Evolutionary conservation across 2,329 filamentous ascomycete genomes (phyloP), one percentile per base, ranked within the genome.

Genomic region (Talaromyces sp.): DNA sequence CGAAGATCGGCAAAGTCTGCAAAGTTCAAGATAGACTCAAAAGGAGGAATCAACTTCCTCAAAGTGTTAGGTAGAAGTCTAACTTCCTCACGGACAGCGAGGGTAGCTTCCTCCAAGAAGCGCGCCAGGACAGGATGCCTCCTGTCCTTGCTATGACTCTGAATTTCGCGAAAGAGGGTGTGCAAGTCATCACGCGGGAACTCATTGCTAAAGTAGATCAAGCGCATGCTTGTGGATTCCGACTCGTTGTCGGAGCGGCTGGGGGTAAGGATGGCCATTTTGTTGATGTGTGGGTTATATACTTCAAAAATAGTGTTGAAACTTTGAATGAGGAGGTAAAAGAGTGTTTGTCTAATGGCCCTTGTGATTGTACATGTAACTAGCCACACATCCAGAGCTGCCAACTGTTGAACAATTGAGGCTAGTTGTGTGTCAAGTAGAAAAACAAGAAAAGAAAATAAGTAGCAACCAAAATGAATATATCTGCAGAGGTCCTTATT

Each of bases 101-200:
- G 36, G 1, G 80, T 82, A 11, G 76, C 72, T 36, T 82, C 77
- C 0, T 76, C 64, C 1, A 84, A 54, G 68, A 84, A 84, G 4
- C 61, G 40, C 0, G 80, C 79, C 8, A 84, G 71, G 5, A 76
- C 29, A 0, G 69, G 71, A 69, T 79, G 74, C 2, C 69, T 64
- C 36, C 69, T 74, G 66, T 77, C 75, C 67, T 83, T 83, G 73
- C 77, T 79, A 62, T 77, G 76, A 13, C 65, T 67, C 36, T 78
- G 75, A 8, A 84, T 70, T 3, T 72, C 68, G 7, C 81, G 80
- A 51, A 80, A 73, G 1, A 83, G 67, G 27, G 75, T 69, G 27
- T 73, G 66, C 13, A 83, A 68, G 66, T 84, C 78, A 53, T 83
- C 81, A n/a, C 72, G 73, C 0, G 82, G 82, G 61, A 84, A 82